phyloP scores from a whole-genome alignment of 495 filamentous ascomycete genomes.

The Neurospora intermedia region DNA sequence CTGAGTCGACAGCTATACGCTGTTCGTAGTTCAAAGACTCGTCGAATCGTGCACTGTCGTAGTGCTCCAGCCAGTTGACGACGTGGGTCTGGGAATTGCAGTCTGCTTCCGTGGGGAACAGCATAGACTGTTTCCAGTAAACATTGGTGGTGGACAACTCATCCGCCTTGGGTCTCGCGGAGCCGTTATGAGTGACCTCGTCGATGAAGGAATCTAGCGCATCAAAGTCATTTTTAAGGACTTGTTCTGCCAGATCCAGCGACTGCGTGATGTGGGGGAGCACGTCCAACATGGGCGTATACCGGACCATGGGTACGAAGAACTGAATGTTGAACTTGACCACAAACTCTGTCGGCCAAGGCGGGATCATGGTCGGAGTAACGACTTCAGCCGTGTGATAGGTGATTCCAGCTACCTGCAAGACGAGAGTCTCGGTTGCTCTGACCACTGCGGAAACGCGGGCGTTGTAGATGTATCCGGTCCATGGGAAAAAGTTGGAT shows the following conservation, averaged over 20 bases:
- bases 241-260: constrained; percentile 5
- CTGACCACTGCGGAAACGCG: constrained; percentile 14
- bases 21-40: constrained; percentile 41
- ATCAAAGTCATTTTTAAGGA: background rate
- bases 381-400: background rate
- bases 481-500: constrained; percentile 13
- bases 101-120: constrained; percentile 36
- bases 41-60: constrained; percentile 22
- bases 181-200: background rate
- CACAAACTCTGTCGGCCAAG: background rate
- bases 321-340: constrained; percentile 18
- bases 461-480: constrained; percentile 16
- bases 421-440: constrained; percentile 10
- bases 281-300: constrained; percentile 10
- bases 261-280: constrained; percentile 13
- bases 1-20: constrained; percentile 35
- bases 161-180: background rate
- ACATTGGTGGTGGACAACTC: background rate
- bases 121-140: constrained; percentile 37
- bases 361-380: background rate
- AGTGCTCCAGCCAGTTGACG: constrained; percentile 5
- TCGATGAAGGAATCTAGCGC: background rate
- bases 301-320: constrained; percentile 13
- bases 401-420: constrained; percentile 7
- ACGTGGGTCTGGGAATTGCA: constrained; percentile 29